These are phyloP conservation scores for Metschnikowia arizonensis DNA, from an alignment of 805 yeast genomes.

Conservation along the genomic window DNA sequence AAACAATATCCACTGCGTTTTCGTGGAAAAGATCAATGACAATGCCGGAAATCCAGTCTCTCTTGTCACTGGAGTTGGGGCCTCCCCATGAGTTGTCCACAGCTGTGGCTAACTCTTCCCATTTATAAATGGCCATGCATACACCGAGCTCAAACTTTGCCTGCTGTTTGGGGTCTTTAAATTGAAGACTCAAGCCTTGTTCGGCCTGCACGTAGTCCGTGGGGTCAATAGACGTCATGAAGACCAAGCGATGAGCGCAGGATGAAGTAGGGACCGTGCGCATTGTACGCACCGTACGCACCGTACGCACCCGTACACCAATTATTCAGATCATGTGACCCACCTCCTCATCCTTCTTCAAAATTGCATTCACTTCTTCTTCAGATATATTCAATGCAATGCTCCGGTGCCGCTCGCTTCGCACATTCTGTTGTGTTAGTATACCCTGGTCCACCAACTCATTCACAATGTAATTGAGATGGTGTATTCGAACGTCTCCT, in stretches of 20 bases:
- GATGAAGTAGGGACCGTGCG: no score
- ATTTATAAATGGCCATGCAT: slow-evolving; percentile 81
- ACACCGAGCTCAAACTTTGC: slow-evolving; percentile 90
- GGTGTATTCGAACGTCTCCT: slow-evolving; percentile 45
- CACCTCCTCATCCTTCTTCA: slow-evolving; percentile 47
- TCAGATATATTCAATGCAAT: slow-evolving; percentile 65
- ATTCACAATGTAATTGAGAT: slow-evolving; percentile 55
- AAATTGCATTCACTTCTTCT: slow-evolving; percentile 60
- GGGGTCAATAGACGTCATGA: slow-evolving; percentile 36
- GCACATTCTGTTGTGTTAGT: slow-evolving; percentile 59
- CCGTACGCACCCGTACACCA: slow-evolving; percentile 10
- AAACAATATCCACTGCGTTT: slow-evolving; percentile 65
- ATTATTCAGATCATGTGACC: slow-evolving; percentile 13
- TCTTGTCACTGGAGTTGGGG: slow-evolving; percentile 78
- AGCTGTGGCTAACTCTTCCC: slow-evolving; percentile 87
- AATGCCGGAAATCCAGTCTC: slow-evolving; percentile 91
- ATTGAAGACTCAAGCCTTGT: slow-evolving; percentile 39
- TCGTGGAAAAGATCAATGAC: slow-evolving; percentile 73
- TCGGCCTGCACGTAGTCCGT: slow-evolving; percentile 54
- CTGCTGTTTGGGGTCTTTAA: slow-evolving; percentile 62
- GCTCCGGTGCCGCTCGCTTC: slow-evolving; percentile 63
- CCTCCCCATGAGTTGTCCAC: slow-evolving; percentile 97
- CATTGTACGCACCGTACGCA: no score
- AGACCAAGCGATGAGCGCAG: neutral
- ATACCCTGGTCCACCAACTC: slow-evolving; percentile 81